Evolutionary conservation across 495 filamentous ascomycete species (phyloP), one percentile per base, ranked within the genome.

Genomic region (Aspergillus saccharolyticus): DNA sequence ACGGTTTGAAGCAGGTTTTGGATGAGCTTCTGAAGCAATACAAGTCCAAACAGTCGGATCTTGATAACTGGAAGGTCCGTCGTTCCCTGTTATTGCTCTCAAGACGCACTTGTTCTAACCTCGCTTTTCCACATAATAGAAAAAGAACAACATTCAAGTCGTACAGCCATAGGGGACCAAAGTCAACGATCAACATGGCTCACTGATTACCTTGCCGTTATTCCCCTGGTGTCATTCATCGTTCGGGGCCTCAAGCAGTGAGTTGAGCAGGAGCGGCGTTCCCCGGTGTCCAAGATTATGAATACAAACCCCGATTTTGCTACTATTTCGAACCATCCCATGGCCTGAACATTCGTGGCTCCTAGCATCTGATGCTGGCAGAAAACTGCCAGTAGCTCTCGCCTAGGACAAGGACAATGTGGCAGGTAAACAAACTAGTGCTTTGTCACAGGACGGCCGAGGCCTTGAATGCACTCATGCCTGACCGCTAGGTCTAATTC

Each of bases 101-200:
- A 22, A 43, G 17, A 61, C 39, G 63, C 4, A 8, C 33, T 39
- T 12, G 33, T 12, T 53, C 49, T 21, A 21, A 56, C 59, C 70
- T 71, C 44, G 64, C 53, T 28, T 50, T 6, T 63, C 52, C 24
- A 21, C 25, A 54, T 9, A 66, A 66, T 68, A 97, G 94, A 96
- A 96, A 71, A 97, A 97, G 85, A 96, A 98, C 76, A 96, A 97
- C 66, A 84, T 98, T 55, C 93, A 97, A 72, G 90, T 98, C 58
- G 92, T 98, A 53, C 85, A 87, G 67, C 89, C 94, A 47, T 67
- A 60, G 55, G 46, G 42, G 19, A 55, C 47, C 33, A 39, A 39
- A 39, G 2, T 6, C 14, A 12, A 15, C 4, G 14, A 6, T 39
- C 12, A 39, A 5, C 39, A 30, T 17, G 17, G 33, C 53, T 44